phyloP scores from a whole-genome alignment of 257 asterid species.

The Nicotiana knightiana region DNA sequence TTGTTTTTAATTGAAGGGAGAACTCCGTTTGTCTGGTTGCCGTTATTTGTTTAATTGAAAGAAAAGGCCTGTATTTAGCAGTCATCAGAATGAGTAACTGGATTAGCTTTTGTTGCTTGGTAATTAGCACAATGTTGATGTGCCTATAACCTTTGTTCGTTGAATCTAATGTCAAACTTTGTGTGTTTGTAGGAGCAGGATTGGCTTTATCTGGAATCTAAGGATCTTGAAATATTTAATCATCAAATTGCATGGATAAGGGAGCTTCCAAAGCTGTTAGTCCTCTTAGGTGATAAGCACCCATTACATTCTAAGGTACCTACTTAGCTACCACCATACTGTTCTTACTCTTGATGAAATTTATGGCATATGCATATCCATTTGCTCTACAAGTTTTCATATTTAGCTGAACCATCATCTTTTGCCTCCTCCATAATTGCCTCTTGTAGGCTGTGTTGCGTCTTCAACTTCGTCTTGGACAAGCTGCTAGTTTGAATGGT shows the following conservation, averaged over 20 bases:
- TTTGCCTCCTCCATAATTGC: conserved; percentile 10
- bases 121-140: background rate
- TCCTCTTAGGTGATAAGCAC: conserved; percentile 50
- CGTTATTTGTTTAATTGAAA: background rate
- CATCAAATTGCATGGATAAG: conserved; percentile 57
- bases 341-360: background rate
- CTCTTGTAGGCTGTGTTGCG: conserved; percentile 67
- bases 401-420: background rate
- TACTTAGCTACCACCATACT: conserved; percentile 17
- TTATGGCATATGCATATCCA: background rate
- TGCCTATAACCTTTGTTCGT: background rate
- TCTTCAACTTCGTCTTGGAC: conserved; percentile 63
- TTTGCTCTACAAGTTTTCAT: background rate
- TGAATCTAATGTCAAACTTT: background rate
- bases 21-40: background rate
- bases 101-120: background rate
- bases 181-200: conserved; percentile 45
- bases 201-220: conserved; percentile 29
- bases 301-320: conserved; percentile 65
- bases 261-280: conserved; percentile 64
- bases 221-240: conserved; percentile 47
- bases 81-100: background rate
- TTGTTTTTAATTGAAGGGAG: background rate
- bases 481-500: conserved; percentile 41
- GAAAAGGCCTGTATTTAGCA: background rate